A percentile compares a stretch with the other conserved stretches of the same genome.
phyloP scores from a whole-genome alignment of 2,329 filamentous ascomycete species.

The Fusarium falciforme region DNA sequence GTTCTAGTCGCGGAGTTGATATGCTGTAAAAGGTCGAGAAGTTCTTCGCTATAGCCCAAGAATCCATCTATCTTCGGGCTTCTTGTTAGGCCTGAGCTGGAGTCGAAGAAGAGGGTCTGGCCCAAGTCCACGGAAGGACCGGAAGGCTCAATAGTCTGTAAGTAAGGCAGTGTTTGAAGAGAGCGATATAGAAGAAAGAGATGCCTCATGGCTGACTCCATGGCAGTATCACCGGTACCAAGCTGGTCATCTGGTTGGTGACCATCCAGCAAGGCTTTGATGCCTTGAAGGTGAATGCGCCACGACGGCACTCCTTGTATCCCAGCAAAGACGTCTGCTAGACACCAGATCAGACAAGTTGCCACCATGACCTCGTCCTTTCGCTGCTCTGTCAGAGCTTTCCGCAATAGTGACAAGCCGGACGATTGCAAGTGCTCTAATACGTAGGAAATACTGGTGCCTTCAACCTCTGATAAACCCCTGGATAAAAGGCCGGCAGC shows the following conservation, averaged over 20 bases:
- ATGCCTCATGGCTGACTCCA: conserved; percentile 39
- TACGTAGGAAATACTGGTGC: conserved; percentile 28
- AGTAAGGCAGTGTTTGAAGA: conserved; percentile 42
- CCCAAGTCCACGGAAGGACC: background rate
- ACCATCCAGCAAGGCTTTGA: conserved; percentile 37
- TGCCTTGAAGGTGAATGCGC: conserved; percentile 42
- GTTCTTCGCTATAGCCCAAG: conserved; percentile 44
- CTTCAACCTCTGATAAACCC: conserved; percentile 37
- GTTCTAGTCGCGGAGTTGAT: conserved; percentile 24
- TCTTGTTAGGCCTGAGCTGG: fast-evolving
- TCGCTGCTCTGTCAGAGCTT: conserved; percentile 32
- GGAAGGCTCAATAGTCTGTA: conserved; percentile 15
- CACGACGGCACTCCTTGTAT: conserved; percentile 37
- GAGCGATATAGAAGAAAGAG: conserved; percentile 45
- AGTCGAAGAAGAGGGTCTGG: background rate
- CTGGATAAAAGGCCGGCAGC: conserved; percentile 43
- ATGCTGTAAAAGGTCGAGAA: conserved; percentile 39
- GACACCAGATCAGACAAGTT: conserved; percentile 46
- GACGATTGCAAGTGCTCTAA: conserved; percentile 42
- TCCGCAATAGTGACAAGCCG: conserved; percentile 37
- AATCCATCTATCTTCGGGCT: conserved; percentile 43
- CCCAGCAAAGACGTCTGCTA: conserved; percentile 43
- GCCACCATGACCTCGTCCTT: conserved; percentile 41
- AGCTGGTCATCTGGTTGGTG: conserved; percentile 6
- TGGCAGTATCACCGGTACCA: background rate